Evolutionary conservation across 352 stramenopile species (phyloP).

Genomic region (Phytophthora citrophthora): DNA sequence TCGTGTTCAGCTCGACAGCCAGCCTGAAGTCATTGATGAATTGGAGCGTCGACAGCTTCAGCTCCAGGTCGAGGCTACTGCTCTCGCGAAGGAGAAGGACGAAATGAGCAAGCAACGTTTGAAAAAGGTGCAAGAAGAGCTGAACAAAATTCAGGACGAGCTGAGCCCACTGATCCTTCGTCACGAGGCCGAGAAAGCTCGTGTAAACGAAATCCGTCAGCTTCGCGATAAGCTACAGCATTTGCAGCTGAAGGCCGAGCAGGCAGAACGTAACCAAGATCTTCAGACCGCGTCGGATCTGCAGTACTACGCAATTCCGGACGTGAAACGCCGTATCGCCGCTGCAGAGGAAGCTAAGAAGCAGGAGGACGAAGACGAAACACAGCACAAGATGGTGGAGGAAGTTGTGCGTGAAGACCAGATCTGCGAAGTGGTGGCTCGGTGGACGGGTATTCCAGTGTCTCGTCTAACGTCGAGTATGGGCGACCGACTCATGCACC

Average conservation of each 20-base stretch:
- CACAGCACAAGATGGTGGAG: conserved; percentile 74
- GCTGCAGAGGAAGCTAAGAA: conserved; percentile 83
- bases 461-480: conserved; percentile 79
- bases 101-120: conserved; percentile 91
- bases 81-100: conserved; percentile 95
- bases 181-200: conserved; percentile 92
- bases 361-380: conserved; percentile 58
- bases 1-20: conserved; percentile 93
- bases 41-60: conserved; percentile 95
- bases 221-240: conserved; percentile 94
- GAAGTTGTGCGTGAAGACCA: conserved; percentile 89
- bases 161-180: conserved; percentile 90
- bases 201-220: conserved; percentile 93
- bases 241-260: conserved; percentile 94
- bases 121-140: conserved; percentile 91
- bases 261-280: conserved; percentile 94
- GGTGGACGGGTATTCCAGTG: conserved; percentile 92
- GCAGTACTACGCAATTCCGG: conserved; percentile 96
- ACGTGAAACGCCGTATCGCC: conserved; percentile 89
- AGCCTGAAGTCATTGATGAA: conserved; percentile 97
- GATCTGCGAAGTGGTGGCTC: conserved; percentile 91
- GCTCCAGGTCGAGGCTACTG: conserved; percentile 95
- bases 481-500: conserved; percentile 81
- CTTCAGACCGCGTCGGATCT: conserved; percentile 95
- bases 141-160: conserved; percentile 92